Base-by-base conservation (phyloP, 352 stramenopile genomes). In the Peronospora belbahrii region DNA sequence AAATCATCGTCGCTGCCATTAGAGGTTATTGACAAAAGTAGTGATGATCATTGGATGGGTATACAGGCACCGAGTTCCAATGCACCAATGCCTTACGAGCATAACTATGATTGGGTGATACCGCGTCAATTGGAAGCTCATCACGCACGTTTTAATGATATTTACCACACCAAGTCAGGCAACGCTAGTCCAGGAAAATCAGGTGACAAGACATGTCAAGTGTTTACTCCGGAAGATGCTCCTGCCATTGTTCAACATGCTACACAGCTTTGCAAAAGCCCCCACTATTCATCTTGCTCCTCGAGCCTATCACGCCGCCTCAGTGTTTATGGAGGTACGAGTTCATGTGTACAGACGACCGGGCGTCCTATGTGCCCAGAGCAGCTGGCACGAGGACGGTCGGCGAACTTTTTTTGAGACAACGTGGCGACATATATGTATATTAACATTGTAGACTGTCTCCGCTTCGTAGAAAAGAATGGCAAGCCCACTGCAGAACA, bases 221-320 rank as follows among this genome's bases (percentile, higher is more conserved):
- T 60, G 44, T 49, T 59, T 35, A 22, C 48, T 42, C 43, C 38
- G 9, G 51, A 57, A 36, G 51, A 59, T 32, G 36, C 31, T 6
- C 33, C 30, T 38, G 47, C 41, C 13, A 42, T 23, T 28, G 47
- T 40, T 23, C 59, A 66, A 20, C 54, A 36, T 15, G 35, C 38
- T 11, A 48, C 30, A 2, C 64, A 62, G 24, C 76, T 60, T 25
- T 77, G 61, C 28, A 51, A 74, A 49, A 81, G 71, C 36, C 71
- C 74, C 18, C 71, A 86, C 52, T 86, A 81, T 47, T 83, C 74
- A 24, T 83, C 74, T 13, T 56, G 74, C 3, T 82, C 74, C 5
- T 86, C 71, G 4, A 81, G 69, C 15, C 47, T 86, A 5, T 83
- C 69, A 1, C 69, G 58, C 2, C 67, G 58, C 2, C 59, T 83